Percentiles rank a stretch among this genome's conserved stretches.
Evolutionary conservation across 257 asterid genomes (phyloP).

Genomic region (Orobanche coerulescens): DNA sequence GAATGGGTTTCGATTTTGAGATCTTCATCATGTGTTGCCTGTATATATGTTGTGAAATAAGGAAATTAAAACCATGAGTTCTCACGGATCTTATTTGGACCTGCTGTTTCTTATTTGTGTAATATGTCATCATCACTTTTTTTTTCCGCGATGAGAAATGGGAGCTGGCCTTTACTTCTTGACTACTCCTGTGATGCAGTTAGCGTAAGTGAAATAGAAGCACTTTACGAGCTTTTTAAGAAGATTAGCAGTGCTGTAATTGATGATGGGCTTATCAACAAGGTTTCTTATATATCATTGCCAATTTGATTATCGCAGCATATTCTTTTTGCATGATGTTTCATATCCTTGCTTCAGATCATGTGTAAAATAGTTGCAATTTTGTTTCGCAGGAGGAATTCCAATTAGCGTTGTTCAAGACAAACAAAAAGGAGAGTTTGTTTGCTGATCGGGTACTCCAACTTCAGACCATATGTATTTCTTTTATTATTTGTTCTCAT

Average conservation of each 20-base stretch:
- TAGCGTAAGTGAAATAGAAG: conserved; percentile 98
- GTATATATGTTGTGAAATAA: conserved; percentile 7
- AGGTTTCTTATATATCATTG: conserved; percentile 42
- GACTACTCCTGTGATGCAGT: conserved; percentile 41
- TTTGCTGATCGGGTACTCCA: conserved; percentile 90
- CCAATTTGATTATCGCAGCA: neutral
- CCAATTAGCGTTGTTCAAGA: conserved; percentile 93
- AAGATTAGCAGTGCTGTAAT: conserved; percentile 98
- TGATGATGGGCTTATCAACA: conserved; percentile 95
- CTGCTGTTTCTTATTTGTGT: neutral
- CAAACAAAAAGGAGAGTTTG: conserved; percentile 91
- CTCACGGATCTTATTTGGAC: neutral
- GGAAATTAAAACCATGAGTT: neutral
- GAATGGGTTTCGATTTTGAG: neutral
- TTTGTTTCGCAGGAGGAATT: conserved; percentile 77
- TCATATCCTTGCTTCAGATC: neutral
- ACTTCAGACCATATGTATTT: neutral
- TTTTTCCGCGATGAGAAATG: too few relatives aligned
- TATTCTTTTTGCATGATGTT: neutral
- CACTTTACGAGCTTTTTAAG: conserved; percentile 91
- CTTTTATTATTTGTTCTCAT: neutral
- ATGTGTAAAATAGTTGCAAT: conserved; percentile 9
- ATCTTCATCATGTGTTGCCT: neutral
- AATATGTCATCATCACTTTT: too few relatives aligned
- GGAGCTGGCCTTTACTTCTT: conserved; percentile 11